Base-by-base conservation (phyloP, 805 yeast species). In the Candida wancherniae region DNA sequence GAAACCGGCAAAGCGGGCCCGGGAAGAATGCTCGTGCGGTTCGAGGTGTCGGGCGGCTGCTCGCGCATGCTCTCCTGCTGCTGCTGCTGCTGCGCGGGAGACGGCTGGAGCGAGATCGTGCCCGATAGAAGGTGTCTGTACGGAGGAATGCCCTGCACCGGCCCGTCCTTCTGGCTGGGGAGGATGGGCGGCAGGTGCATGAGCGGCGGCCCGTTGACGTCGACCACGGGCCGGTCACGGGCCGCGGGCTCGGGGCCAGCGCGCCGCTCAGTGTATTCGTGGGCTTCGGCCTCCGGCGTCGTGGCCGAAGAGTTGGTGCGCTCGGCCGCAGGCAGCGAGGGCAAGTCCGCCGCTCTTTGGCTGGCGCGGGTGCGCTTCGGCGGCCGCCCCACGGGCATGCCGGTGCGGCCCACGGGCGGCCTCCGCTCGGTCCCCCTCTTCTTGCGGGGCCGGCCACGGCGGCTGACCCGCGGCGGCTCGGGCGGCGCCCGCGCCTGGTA, bases 401-500 rank as follows among this genome's bases (percentile, higher is more conserved):
- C 40, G 6, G 28, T 34, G 7, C 44, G 31, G 12, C 37, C 34
- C 12, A 28, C 11, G 8, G 34, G 29, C 6, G 34, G 27, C 14
- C 29, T 34, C 11, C 47, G 37, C 15, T 37, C 48, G 6, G 44
- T 31, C 12, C 40, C 38, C 3, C 44, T 15, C 29, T 32, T 28
- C 15, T 44, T 44, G 10, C 45, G 32, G 6, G 48, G 48, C 6
- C 48, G 28, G 16, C 48, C 48, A 12, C 48, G 28, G 13, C 48
- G 34, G 24, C 24, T 31, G 4, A 31, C 33, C 10, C 26, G 15
- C 11, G 30, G 29, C 18, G 29, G 31, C 15, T 24, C 28, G n/a
- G 13, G 23, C 9, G 21, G 6, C 26, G 19, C 7, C 7, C 20
- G 5, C 23, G 20, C 15, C 17, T 27, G 23, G 13, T 29, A 38